Percentiles rank a stretch among this genome's conserved stretches.
phyloP scores from a whole-genome alignment of 176 grass and related monocot species.

The Puya raimondii region DNA sequence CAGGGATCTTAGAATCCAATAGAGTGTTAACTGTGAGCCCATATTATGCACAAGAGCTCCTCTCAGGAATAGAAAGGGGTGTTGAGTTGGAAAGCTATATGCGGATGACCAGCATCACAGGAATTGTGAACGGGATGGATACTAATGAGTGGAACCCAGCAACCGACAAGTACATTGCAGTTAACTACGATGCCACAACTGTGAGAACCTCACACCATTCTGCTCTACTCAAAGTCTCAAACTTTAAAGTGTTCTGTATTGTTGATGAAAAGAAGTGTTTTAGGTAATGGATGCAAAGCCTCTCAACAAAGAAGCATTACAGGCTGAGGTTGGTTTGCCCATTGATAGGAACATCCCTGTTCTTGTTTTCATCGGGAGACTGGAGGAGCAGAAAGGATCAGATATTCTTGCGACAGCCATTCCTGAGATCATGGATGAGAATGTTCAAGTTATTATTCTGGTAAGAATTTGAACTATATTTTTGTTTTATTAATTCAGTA shows the following conservation, averaged over 20 bases:
- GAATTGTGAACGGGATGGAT: constrained; percentile 95
- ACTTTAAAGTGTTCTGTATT: background rate
- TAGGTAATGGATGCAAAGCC: constrained; percentile 22
- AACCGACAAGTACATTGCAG: constrained; percentile 70
- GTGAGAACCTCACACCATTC: constrained; percentile 26
- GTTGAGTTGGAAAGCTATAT: constrained; percentile 74
- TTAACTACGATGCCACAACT: constrained; percentile 57
- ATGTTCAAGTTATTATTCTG: constrained; percentile 23
- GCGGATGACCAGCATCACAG: constrained; percentile 45
- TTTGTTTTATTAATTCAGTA: background rate
- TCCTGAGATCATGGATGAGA: constrained; percentile 17
- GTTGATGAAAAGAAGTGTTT: background rate
- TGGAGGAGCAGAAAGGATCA: constrained; percentile 28
- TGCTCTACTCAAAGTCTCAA: background rate
- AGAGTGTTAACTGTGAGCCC: constrained; percentile 69
- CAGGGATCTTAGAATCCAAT: constrained; percentile 56
- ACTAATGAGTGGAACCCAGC: constrained; percentile 77
- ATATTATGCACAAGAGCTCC: constrained; percentile 83
- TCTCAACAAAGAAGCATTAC: constrained; percentile 21
- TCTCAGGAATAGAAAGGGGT: constrained; percentile 60
- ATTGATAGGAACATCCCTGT: constrained; percentile 13
- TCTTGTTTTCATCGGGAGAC: constrained; percentile 15
- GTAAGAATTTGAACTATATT: constrained; percentile 10
- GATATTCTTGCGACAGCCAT: constrained; percentile 24
- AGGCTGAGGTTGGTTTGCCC: constrained; percentile 19